Percentiles rank a stretch among this genome's conserved stretches.
Evolutionary conservation across 352 stramenopile species (phyloP).

Genomic region (Globisporangium orthogonon): DNA sequence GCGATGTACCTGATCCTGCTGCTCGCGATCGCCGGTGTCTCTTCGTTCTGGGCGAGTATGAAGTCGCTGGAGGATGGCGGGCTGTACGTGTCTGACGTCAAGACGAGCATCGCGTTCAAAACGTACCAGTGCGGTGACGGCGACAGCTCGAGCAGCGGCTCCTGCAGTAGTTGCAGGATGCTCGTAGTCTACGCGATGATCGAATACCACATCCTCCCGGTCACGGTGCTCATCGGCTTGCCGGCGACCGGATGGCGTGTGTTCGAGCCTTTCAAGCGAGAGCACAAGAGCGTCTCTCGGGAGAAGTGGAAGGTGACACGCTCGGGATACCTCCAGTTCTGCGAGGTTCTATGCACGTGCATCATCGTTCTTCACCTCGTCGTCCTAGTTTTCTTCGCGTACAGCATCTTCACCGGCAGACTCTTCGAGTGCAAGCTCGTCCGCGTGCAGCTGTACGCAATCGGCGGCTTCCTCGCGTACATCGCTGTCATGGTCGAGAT

Average conservation of each 20-base stretch:
- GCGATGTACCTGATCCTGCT: slow-evolving; percentile 34
- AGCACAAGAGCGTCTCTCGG: background rate
- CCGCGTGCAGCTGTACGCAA: slow-evolving; percentile 30
- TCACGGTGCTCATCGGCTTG: slow-evolving; percentile 57
- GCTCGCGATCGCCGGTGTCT: slow-evolving; percentile 36
- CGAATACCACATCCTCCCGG: slow-evolving; percentile 56
- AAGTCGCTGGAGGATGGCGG: slow-evolving; percentile 32
- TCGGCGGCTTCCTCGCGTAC: slow-evolving; percentile 42
- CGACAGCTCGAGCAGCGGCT: slow-evolving; percentile 12
- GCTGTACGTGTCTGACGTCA: slow-evolving; percentile 37
- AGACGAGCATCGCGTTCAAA: slow-evolving; percentile 37
- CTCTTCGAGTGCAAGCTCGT: slow-evolving; percentile 51
- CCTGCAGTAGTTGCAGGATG: slow-evolving; percentile 49
- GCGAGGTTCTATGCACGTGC: slow-evolving; percentile 54
- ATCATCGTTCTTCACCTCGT: slow-evolving; percentile 44
- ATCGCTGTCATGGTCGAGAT: slow-evolving; percentile 58
- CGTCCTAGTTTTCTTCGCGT: slow-evolving; percentile 58
- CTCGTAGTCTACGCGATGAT: slow-evolving; percentile 59
- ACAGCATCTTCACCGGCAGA: slow-evolving; percentile 53
- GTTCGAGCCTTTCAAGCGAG: slow-evolving; percentile 67
- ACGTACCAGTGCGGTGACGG: slow-evolving; percentile 16
- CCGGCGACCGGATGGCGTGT: slow-evolving; percentile 48
- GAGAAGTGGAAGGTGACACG: slow-evolving; percentile 51
- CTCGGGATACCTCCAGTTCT: slow-evolving; percentile 69
- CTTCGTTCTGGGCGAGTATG: slow-evolving; percentile 30